Base-by-base conservation (phyloP, 228 moss, liverwort and hornwort genomes). In the Sphagnum magellanicum region DNA sequence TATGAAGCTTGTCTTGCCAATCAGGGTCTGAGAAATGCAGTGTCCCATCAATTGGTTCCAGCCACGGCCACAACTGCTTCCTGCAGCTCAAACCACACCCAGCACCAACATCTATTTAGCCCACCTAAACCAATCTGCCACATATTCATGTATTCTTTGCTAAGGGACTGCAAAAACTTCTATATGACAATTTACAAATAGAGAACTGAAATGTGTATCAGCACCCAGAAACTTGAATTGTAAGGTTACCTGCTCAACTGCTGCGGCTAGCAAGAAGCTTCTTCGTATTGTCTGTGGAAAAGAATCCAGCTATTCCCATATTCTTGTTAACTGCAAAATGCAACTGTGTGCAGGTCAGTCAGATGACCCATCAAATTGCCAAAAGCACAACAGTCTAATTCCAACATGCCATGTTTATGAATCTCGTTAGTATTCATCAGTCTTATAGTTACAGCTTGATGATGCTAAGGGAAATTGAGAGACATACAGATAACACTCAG, bases 221-320 rank as follows among this genome's bases (percentile, higher is more conserved):
- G 32, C 32, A 32, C 32, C 32, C 32, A 32, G 32, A 32, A 32
- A 32, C 32, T 32, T 10, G 47, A 32, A 32, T 32, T 32, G 32
- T 48, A 16, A 8, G 4, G 1, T 51, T 65, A 98, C 97, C 97
- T 93, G 94, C 83, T 98, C 98, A 74, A 83, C 77, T 69, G 80
- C 69, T 70, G 82, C 70, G 77, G 49, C 98, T 94, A 94, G 94
- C 94, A 6, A 98, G 79, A 68, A 98, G 80, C 89, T 90, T 90
- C 79, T 98, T 98, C 78, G 94, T 98, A 70, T 98, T 90, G 78
- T 94, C 98, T 58, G 98, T 90, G 64, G 98, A 89, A 92, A 98
- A 84, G 53, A 93, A 93, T 74, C 94, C 94, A 63, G 94, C 85
- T 64, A 94, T 76, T 68, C 81, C 94, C 73, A 98, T 67, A 79